Evolutionary conservation across 805 yeast species (phyloP).

Genomic region (Myxozyma lipomycoides): DNA sequence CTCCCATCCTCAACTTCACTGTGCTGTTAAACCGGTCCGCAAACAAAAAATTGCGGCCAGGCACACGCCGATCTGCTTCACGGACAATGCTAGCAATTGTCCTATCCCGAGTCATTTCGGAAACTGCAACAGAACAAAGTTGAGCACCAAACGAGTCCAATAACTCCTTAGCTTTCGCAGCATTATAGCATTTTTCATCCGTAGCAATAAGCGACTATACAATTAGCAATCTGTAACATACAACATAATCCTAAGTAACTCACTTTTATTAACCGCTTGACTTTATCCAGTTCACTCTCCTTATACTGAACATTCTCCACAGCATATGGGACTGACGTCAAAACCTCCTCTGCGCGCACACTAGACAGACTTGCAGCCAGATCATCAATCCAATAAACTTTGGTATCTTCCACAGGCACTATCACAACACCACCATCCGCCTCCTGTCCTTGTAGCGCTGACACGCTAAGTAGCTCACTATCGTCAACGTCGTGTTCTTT

Average conservation of each 20-base stretch:
- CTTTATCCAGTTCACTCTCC: conserved; percentile 7
- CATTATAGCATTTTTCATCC: conserved; percentile 46
- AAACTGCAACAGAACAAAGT: conserved; percentile 48
- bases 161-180: conserved; percentile 46
- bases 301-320: neutral
- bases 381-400: conserved; percentile 18
- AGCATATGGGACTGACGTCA: conserved; percentile 12
- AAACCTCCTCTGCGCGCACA: conserved; percentile 10
- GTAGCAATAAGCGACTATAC: conserved; percentile 55
- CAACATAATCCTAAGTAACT: neutral
- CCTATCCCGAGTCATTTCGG: conserved; percentile 45
- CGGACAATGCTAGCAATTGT: conserved; percentile 40
- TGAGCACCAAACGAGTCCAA: conserved; percentile 47
- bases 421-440: conserved; percentile 39
- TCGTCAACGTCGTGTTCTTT: conserved; percentile 44
- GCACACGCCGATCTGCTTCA: conserved; percentile 34
- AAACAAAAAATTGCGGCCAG: conserved; percentile 53
- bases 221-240: neutral
- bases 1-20: conserved; percentile 39
- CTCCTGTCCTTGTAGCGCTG: conserved; percentile 1
- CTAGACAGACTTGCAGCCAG: conserved; percentile 7
- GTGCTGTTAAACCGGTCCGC: conserved; percentile 50
- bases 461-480: conserved; percentile 4
- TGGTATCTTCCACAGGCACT: conserved; percentile 32
- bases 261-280: conserved; percentile 30